phyloP scores from a whole-genome alignment of 345 rosid species.

The Syzygium grande region DNA sequence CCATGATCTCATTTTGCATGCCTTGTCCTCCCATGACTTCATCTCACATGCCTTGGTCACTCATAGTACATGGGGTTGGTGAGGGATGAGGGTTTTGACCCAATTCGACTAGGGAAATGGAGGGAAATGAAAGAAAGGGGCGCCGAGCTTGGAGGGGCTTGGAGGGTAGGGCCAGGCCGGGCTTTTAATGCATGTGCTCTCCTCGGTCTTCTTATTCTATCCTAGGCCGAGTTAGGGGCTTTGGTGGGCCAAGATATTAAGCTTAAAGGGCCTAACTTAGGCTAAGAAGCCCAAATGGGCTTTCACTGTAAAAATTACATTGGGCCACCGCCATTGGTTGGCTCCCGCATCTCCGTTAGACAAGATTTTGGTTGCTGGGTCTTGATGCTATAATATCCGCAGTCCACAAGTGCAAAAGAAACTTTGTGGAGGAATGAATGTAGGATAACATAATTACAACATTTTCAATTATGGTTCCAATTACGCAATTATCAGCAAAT shows the following conservation, averaged over 20 bases:
- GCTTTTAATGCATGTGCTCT: not conserved
- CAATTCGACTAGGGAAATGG: not conserved
- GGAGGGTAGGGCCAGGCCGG: not conserved
- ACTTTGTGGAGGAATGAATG: too few relatives aligned
- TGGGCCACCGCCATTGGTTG: not conserved
- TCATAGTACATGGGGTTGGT: too few relatives aligned
- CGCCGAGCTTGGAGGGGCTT: not conserved
- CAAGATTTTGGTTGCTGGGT: not conserved
- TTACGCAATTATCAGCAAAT: too few relatives aligned
- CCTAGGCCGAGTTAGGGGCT: not conserved
- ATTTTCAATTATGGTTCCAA: too few relatives aligned
- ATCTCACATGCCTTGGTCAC: too few relatives aligned
- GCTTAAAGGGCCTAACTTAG: not conserved
- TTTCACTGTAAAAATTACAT: not conserved
- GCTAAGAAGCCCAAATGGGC: not conserved
- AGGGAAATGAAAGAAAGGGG: not conserved
- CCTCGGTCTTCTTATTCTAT: not conserved
- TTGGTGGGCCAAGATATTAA: not conserved
- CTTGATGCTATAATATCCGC: too few relatives aligned
- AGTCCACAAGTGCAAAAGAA: too few relatives aligned
- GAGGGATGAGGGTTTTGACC: not conserved
- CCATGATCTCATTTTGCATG: too few relatives aligned
- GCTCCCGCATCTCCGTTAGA: not conserved
- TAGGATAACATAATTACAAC: too few relatives aligned
- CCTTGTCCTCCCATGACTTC: too few relatives aligned